Base-by-base conservation (phyloP, 306 rosid genomes). In the Vigna reflexopilosa region DNA sequence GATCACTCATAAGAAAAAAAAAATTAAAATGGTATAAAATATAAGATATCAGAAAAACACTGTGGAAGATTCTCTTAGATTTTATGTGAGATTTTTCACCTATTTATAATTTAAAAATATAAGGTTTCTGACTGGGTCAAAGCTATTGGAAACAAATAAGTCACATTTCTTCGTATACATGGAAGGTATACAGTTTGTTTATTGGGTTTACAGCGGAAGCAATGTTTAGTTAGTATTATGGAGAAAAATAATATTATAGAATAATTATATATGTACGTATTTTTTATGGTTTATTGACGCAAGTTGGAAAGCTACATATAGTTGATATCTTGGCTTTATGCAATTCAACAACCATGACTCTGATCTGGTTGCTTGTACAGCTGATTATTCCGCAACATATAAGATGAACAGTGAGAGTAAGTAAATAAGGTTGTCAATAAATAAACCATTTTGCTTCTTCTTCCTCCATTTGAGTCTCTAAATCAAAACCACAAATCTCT, bases 361-460 rank as follows among this genome's bases (percentile, higher is more conserved):
- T 67, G 50, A 50, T 83, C 78, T 82, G 91, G 91, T 89, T 84
- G 91, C 89, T 87, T 85, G 86, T 89, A 87, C 87, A 79, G 85
- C 88, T 86, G 88, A 80, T 61, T 57, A 76, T 82, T 64, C 73
- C 62, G 22, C 54, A 50, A 66, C 54, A 72, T 69, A 42, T 9
- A 75, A 75, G 55, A 56, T 58, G 45, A 73, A 36, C 52, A 34
- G 45, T 55, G 6, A 12, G 64, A 34, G 45, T 55, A 5, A 17
- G 64, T 17, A 52, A 52, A 52, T 13, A 72, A 44, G 38, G 28
- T 20, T 73, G 0, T 20, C 6, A 56, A 55, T 73, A 61, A 70
- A 62, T 20, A 82, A 61, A 7, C 3, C 6, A 57, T 28, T 59
- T 42, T 40, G 45, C 45, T 8, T 40, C 45, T 8, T 40, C 45